A percentile compares a stretch with the other conserved stretches of the same genome.
Conservation (phyloP, 2,329 filamentous ascomycete species). For the Drechslerella dactyloides region DNA sequence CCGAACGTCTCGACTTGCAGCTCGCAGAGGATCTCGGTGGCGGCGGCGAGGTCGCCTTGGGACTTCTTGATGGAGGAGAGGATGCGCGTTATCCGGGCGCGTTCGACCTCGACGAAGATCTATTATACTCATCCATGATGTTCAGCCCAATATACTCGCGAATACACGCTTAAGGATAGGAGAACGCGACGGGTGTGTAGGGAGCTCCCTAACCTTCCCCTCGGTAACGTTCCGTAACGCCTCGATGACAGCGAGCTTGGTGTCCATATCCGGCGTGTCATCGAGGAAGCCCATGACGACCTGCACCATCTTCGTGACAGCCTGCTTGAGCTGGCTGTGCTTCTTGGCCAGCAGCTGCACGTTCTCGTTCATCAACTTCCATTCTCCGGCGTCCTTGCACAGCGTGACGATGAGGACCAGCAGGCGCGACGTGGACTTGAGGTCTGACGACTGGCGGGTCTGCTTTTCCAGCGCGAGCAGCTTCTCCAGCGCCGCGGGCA, state of each 20-base stretch:
- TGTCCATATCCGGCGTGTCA: constrained; percentile 80
- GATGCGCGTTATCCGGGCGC: constrained; percentile 91
- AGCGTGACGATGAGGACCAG: constrained; percentile 88
- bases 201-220: constrained; percentile 71
- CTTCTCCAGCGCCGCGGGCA: constrained; percentile 90
- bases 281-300: constrained; percentile 91
- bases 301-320: constrained; percentile 98
- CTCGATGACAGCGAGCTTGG: constrained; percentile 91
- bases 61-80: constrained; percentile 97
- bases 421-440: constrained; percentile 89
- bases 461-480: constrained; percentile 92
- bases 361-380: constrained; percentile 95
- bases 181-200: constrained; percentile 1
- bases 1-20: constrained; percentile 98
- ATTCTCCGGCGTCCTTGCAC: constrained; percentile 90
- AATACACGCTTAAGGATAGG: constrained; percentile 20
- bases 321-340: constrained; percentile 99
- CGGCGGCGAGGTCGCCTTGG: constrained; percentile 87
- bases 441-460: constrained; percentile 95
- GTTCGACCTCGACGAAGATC: constrained; percentile 99
- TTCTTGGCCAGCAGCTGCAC: constrained; percentile 96
- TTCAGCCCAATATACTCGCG: no score
- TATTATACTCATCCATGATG: constrained; percentile 56
- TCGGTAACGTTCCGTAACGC: constrained; percentile 95
- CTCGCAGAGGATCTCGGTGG: constrained; percentile 92